Percentiles rank a stretch among this genome's conserved stretches.
Evolutionary conservation across 1,139 yeast genomes (phyloP).

Genomic region (Kodamaea sp.): DNA sequence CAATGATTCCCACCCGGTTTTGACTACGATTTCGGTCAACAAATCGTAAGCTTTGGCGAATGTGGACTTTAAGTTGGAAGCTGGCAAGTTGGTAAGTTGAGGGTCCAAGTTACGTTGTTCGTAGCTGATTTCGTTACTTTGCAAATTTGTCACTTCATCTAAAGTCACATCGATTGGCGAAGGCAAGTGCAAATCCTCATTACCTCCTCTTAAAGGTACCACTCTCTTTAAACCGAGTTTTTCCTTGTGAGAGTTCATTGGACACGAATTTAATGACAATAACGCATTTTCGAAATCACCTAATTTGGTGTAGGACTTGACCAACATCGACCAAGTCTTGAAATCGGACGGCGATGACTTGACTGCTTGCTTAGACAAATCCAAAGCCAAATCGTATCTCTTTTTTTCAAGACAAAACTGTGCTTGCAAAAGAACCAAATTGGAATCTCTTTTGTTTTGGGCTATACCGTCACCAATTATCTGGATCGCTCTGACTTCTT

Average conservation of each 20-base stretch:
- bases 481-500: slow-evolving; percentile 77
- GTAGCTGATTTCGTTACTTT: slow-evolving; percentile 49
- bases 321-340: slow-evolving; percentile 76
- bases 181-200: slow-evolving; percentile 68
- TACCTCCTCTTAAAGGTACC: slow-evolving; percentile 55
- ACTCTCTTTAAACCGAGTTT: slow-evolving; percentile 57
- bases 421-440: slow-evolving; percentile 62
- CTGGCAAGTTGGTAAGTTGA: slow-evolving; percentile 69
- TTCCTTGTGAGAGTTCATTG: slow-evolving; percentile 78
- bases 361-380: slow-evolving; percentile 73
- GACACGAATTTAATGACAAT: slow-evolving; percentile 84
- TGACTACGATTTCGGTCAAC: slow-evolving; percentile 68
- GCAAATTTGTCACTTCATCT: slow-evolving; percentile 60
- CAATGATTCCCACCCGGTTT: slow-evolving; percentile 89
- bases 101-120: slow-evolving; percentile 66
- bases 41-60: slow-evolving; percentile 79
- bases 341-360: slow-evolving; percentile 84
- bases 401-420: slow-evolving; percentile 67
- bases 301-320: slow-evolving; percentile 67
- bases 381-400: slow-evolving; percentile 70
- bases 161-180: slow-evolving; percentile 77
- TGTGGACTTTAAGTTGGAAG: slow-evolving; percentile 74
- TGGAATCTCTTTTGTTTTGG: slow-evolving; percentile 63
- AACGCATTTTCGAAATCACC: slow-evolving; percentile 78
- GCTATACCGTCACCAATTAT: slow-evolving; percentile 62